A percentile compares a stretch with the other conserved stretches of the same genome.
phyloP scores from a whole-genome alignment of 208 protist genomes.

The Polymyxa betae region DNA sequence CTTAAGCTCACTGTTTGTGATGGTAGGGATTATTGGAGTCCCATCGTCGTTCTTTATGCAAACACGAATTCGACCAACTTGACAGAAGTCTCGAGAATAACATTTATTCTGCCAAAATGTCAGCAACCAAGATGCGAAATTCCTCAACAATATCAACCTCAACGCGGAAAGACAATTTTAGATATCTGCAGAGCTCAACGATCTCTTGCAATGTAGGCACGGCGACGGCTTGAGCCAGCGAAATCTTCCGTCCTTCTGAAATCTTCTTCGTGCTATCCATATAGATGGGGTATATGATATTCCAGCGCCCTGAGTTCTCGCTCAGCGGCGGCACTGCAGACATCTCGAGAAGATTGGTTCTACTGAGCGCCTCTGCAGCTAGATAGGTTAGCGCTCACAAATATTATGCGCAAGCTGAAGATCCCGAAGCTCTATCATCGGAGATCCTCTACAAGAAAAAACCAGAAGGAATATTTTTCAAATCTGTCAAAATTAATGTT shows the following conservation, averaged over 20 bases:
- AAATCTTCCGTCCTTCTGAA: conserved; percentile 40
- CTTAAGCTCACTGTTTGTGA: background rate
- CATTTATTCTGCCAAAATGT: background rate
- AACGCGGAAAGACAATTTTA: background rate
- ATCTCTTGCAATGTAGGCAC: background rate
- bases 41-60: conserved; percentile 6
- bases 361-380: background rate
- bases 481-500: background rate
- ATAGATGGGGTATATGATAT: conserved; percentile 49
- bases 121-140: background rate
- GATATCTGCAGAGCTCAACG: conserved; percentile 34
- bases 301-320: background rate
- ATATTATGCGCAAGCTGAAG: background rate
- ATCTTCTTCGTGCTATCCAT: conserved; percentile 53
- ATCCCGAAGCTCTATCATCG: background rate
- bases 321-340: background rate
- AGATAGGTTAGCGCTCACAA: background rate
- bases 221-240: background rate
- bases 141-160: background rate
- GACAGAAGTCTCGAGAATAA: conserved; percentile 46
- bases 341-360: background rate
- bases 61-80: conserved; percentile 42
- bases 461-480: background rate
- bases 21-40: background rate
- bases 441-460: background rate